A percentile compares a stretch with the other conserved stretches of the same genome.
phyloP scores from a whole-genome alignment of 1,284 basidiomycete species.

The Chalciporus sp. region DNA sequence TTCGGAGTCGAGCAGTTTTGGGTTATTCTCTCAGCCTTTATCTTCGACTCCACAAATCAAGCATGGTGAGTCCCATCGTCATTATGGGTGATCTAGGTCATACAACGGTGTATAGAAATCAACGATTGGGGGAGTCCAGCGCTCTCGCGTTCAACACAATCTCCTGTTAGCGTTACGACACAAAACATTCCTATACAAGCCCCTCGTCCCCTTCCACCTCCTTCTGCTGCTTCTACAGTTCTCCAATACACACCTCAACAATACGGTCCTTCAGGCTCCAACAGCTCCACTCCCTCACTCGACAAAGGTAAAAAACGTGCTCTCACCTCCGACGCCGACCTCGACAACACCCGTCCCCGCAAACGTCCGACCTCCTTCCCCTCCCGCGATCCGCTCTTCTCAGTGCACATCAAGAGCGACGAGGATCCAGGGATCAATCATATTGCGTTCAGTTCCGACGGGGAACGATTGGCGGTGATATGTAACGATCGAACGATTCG shows the following conservation, averaged over 20 bases:
- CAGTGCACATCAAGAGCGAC: conserved; percentile 44
- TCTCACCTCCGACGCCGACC: conserved; percentile 24
- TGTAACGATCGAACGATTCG: conserved; percentile 62
- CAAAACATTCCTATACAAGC: conserved; percentile 31
- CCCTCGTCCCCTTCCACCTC: conserved; percentile 26
- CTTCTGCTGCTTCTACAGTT: conserved; percentile 24
- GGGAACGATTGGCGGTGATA: conserved; percentile 49
- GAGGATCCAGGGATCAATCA: conserved; percentile 43
- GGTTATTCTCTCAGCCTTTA: conserved; percentile 20
- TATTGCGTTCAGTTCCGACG: conserved; percentile 50
- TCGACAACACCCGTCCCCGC: conserved; percentile 32
- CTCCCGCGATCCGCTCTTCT: conserved; percentile 37
- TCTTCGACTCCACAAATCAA: conserved; percentile 32
- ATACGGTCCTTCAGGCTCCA: conserved; percentile 18
- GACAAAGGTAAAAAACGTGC: conserved; percentile 38
- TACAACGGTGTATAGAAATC: conserved; percentile 16
- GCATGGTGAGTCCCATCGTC: conserved; percentile 23
- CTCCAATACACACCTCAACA: conserved; percentile 29
- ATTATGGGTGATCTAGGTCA: neutral
- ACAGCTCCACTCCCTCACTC: conserved; percentile 29
- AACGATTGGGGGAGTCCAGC: conserved; percentile 28
- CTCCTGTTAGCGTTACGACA: conserved; percentile 14
- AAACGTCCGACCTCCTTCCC: conserved; percentile 45
- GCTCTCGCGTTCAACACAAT: conserved; percentile 11
- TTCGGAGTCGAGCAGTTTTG: conserved; percentile 20